Percentiles rank a stretch among this genome's conserved stretches.
Evolutionary conservation across 2,329 filamentous ascomycete species (phyloP).

Genomic region (Apiospora aurea): DNA sequence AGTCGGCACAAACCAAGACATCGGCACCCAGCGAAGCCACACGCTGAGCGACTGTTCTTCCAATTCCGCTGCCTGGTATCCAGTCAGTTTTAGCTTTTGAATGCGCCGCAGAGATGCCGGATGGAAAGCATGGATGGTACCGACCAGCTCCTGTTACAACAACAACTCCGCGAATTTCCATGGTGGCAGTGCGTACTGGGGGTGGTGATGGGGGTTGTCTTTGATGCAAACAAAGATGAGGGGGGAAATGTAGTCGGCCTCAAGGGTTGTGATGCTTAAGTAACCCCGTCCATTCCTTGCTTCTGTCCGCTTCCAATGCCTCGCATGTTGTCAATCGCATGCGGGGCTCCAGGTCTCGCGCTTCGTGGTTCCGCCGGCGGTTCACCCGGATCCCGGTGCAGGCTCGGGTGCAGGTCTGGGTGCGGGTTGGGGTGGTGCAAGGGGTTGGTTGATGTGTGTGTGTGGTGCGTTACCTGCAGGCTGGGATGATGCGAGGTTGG

Average conservation of each 20-base stretch:
- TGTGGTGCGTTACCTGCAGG: too few species aligned
- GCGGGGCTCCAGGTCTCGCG: too few species aligned
- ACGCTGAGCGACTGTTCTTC: conserved; percentile 28
- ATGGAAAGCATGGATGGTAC: not conserved
- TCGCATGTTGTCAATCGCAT: too few species aligned
- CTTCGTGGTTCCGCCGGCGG: too few species aligned
- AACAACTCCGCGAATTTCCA: not conserved
- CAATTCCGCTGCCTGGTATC: conserved; percentile 30
- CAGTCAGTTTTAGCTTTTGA: not conserved
- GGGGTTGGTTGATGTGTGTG: too few species aligned
- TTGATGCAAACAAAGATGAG: not conserved
- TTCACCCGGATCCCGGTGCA: too few species aligned
- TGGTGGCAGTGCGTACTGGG: not conserved
- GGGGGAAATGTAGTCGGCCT: too few species aligned
- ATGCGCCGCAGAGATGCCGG: not conserved
- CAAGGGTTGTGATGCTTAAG: not conserved
- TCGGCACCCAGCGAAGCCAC: conserved; percentile 30
- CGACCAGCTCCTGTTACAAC: not conserved
- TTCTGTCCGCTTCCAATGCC: not conserved
- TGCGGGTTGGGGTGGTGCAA: too few species aligned
- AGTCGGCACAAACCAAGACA: conserved; percentile 32
- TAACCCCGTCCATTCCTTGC: not conserved
- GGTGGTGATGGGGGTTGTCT: not conserved
- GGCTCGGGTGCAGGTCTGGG: too few species aligned
- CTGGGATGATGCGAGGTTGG: too few species aligned